phyloP scores from a whole-genome alignment of 768 basidiomycete genomes.

The Hygrocybe coccinea region DNA sequence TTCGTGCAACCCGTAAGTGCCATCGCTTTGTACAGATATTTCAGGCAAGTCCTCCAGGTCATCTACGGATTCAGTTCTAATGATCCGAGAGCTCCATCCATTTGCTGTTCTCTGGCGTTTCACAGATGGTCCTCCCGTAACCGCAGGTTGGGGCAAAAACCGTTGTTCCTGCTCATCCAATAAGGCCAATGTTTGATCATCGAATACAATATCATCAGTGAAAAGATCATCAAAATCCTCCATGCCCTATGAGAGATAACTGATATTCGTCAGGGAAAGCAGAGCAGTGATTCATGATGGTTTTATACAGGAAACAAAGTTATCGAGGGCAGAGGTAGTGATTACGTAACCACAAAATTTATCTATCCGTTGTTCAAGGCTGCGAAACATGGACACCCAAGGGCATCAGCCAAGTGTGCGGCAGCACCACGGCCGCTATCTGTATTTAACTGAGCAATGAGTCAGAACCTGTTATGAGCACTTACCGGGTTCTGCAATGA shows the following conservation, averaged over 20 bases:
- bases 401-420: too few species aligned
- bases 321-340: too few species aligned
- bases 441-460: neutral
- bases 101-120: conserved; percentile 55
- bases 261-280: too few species aligned
- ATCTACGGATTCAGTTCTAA: conserved; percentile 26
- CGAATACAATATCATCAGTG: conserved; percentile 58
- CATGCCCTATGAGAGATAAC: conserved; percentile 32
- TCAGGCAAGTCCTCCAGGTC: conserved; percentile 57
- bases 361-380: too few species aligned
- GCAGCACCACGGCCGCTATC: neutral
- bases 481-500: neutral
- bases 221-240: conserved; percentile 62
- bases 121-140: conserved; percentile 32
- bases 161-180: conserved; percentile 57
- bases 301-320: too few species aligned
- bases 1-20: conserved; percentile 44
- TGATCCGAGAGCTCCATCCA: conserved; percentile 38
- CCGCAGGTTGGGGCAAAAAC: conserved; percentile 28
- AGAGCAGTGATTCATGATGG: too few species aligned
- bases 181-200: conserved; percentile 55
- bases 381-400: too few species aligned
- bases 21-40: conserved; percentile 54
- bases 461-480: neutral
- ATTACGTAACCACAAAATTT: too few species aligned